Percentiles rank a stretch among this genome's conserved stretches.
Evolutionary conservation across 1,284 basidiomycete species (phyloP).

Genomic region (Pseudozyma thailandica): DNA sequence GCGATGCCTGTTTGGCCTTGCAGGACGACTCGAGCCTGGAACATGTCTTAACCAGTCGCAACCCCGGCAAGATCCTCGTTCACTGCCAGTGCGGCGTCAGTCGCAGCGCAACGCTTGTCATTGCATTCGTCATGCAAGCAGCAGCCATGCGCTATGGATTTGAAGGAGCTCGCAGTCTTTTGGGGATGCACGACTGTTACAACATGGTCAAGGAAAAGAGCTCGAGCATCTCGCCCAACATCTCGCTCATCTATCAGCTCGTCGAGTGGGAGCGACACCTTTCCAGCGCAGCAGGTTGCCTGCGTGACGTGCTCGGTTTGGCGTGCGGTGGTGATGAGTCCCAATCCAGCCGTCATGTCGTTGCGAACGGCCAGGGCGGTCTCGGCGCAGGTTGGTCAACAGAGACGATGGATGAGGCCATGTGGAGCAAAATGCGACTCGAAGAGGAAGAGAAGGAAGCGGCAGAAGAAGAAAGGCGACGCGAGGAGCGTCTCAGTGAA

Average conservation of each 20-base stretch:
- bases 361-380: neutral
- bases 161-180: slow-evolving; percentile 40
- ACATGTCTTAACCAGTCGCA: slow-evolving; percentile 21
- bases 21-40: slow-evolving; percentile 28
- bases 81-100: slow-evolving; percentile 88
- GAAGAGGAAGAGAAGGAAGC: slow-evolving; percentile 61
- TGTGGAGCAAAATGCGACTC: slow-evolving; percentile 61
- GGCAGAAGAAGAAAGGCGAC: slow-evolving; percentile 43
- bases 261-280: slow-evolving; percentile 90
- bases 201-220: slow-evolving; percentile 74
- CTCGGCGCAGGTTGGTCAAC: slow-evolving; percentile 49
- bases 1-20: slow-evolving; percentile 71
- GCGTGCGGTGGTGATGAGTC: neutral
- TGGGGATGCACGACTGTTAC: slow-evolving; percentile 90
- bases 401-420: slow-evolving; percentile 61
- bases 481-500: slow-evolving; percentile 45
- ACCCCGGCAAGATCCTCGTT: slow-evolving; percentile 53
- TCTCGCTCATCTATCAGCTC: slow-evolving; percentile 92
- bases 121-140: slow-evolving; percentile 94
- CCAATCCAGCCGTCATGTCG: neutral
- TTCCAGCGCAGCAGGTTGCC: slow-evolving; percentile 42
- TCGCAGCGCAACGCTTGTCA: slow-evolving; percentile 88
- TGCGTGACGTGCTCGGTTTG: slow-evolving; percentile 41
- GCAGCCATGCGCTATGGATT: slow-evolving; percentile 76
- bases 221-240: slow-evolving; percentile 76